Evolutionary conservation across 805 yeast species (phyloP), one percentile per base, ranked within the genome.

Genomic region (Sungouiozyma intestinalis): DNA sequence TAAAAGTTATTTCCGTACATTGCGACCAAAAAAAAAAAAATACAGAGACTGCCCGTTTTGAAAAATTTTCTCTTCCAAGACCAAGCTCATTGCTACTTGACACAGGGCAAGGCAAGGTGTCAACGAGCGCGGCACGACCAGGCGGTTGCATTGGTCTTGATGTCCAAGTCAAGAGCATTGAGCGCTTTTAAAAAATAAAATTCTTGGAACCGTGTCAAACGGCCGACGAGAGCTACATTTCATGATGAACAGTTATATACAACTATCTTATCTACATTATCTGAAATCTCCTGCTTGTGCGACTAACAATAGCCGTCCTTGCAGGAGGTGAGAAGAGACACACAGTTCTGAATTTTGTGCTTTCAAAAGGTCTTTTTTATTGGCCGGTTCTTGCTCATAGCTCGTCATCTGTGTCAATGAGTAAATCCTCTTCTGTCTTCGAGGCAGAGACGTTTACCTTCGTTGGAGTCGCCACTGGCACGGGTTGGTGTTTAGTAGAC

Each of bases 261-360:
- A 44, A 46, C 40, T 38, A 37, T 47, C 64, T 60, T 60, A 60
- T 60, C 64, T 60, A 60, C 63, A 58, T 60, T 60, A 60, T 58
- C 64, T 57, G 64, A 57, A 52, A 51, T 38, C 42, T 36, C 29
- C 11, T 24, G 11, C 29, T 24, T 41, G 39, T 44, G 42, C 39
- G 44, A 39, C 53, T 48, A 49, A 49, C 53, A 49, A 48, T 48
- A 48, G 53, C 32, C 41, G 42, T 41, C 41, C 34, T n/a, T 6
- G 13, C 35, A 42, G 27, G 38, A 36, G 49, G 45, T 44, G 51
- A 48, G 36, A 44, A n/a, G 21, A 24, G n/a, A 39, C 17, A 24
- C 15, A 19, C 24, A 20, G 24, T 35, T 38, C 44, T 42, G 43
- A 40, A 31, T 35, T 35, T 18, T 38, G 15, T 35, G 15, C 21